Base-by-base conservation (phyloP, 805 yeast species). In the Metschnikowia borealis region DNA sequence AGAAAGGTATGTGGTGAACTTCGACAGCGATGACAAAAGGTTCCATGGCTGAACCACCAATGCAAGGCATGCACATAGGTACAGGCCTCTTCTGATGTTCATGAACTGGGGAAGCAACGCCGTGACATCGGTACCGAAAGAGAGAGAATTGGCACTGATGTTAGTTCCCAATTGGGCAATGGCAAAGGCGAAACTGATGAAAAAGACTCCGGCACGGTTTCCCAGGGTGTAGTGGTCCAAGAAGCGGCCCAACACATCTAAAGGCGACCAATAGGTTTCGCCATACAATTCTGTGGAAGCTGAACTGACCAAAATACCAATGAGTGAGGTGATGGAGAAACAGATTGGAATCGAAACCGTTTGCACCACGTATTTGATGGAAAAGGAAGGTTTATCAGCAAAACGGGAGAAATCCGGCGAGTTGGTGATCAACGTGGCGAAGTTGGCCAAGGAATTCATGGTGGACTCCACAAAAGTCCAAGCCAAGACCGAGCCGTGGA, bases 341-440 rank as follows among this genome's bases (percentile, higher is more conserved):
- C 88, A 80, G 18, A 86, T 52, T 34, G 96, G 96, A 54, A 90
- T 81, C 2, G 92, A 74, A 37, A 85, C 61, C 20, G 81, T 82
- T 59, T 71, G 71, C 17, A 71, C 75, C 45, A 70, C 54, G 49
- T 71, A 71, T 54, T 71, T 72, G 64, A 73, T 66, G 36, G 67
- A 57, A 48, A 68, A 69, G 5, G 72, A 61, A 8, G 74, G 71
- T 50, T 63, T 68, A 55, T 75, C 78, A 8, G 96, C 86, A 69
- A 89, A 85, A 67, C 97, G 81, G 23, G 96, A 78, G 67, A 89
- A 89, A 73, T 89, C 97, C 1, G 96, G 95, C 14, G 94, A 87
- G 69, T 89, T 89, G 48, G 86, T 79, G 62, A 90, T 86, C 61
- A 89, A 77, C n/a, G 96, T 86, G 5, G 96, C 94, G 62, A 89